Conservation (phyloP, 441 rosid genomes). For the Capsella rubella region DNA sequence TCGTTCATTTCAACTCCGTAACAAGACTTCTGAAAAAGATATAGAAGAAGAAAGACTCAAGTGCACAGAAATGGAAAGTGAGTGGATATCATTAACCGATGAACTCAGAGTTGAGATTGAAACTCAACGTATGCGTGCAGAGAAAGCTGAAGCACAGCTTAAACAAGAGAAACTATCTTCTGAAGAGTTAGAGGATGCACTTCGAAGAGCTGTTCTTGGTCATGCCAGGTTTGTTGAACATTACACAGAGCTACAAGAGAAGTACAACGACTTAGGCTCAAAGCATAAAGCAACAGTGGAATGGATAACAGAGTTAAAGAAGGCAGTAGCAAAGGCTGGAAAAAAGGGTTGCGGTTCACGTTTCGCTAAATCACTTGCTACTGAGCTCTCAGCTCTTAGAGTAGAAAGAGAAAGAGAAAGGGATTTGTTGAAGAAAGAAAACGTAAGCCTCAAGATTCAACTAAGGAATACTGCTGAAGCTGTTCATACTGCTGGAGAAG, state of each 20-base stretch:
- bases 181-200: slow-evolving; percentile 90
- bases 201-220: slow-evolving; percentile 79
- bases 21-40: slow-evolving; percentile 54
- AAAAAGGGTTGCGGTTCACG: slow-evolving; percentile 75
- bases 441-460: slow-evolving; percentile 77
- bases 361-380: slow-evolving; percentile 74
- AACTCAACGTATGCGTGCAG: slow-evolving; percentile 74
- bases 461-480: slow-evolving; percentile 95
- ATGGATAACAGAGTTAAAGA: slow-evolving; percentile 87
- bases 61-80: slow-evolving; percentile 96
- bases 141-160: slow-evolving; percentile 70
- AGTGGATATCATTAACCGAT: slow-evolving; percentile 91
- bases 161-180: slow-evolving; percentile 67
- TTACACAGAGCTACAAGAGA: slow-evolving; percentile 88
- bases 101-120: slow-evolving; percentile 88
- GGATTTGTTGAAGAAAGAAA: slow-evolving; percentile 74
- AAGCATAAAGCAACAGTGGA: slow-evolving; percentile 76
- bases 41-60: slow-evolving; percentile 75
- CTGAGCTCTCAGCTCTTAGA: slow-evolving; percentile 78
- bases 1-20: slow-evolving; percentile 66
- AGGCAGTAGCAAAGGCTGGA: slow-evolving; percentile 86
- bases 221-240: slow-evolving; percentile 96
- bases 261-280: slow-evolving; percentile 69
- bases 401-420: slow-evolving; percentile 83
- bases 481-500: slow-evolving; percentile 98